Base-by-base conservation (phyloP, 2,329 filamentous ascomycete genomes). In the Verticillium tricorpus region DNA sequence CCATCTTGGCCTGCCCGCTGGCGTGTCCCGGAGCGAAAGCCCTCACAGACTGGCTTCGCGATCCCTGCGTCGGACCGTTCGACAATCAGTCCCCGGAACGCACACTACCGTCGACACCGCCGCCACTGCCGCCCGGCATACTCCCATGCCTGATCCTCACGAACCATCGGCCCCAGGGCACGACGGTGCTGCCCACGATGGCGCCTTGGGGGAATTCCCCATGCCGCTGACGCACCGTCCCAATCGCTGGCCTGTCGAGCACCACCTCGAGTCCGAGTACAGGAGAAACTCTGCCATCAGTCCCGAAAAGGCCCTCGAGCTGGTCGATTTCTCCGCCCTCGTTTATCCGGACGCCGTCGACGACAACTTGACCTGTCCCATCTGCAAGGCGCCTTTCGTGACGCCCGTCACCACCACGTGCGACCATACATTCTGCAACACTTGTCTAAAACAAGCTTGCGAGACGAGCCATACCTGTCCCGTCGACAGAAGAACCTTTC, bases 391-490 rank as follows among this genome's bases (percentile, higher is more conserved):
- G 12, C 83, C 87, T 3, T 79, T 89, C 52, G 76, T 89, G 57
- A 78, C 83, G 15, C 86, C 87, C 0, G 78, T 86, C 57, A 86
- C 86, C 52, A 88, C 86, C 1, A 75, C 77, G 8, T 89, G 87
- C 72, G 84, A 87, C 62, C 87, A 89, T 70, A 86, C 85, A 14
- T 89, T 89, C 69, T 89, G 87, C 68, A 80, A 81, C 59, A 76
- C 77, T 5, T 89, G 87, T 68, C 76, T 89, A 31, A 67, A 73
- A 55, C 74, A 78, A 63, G 76, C 80, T 8, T 74, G 79, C 60
- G 71, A 74, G 59, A 69, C 77, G 37, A 78, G 76, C 59, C 70
- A 76, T 61, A 73, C 77, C 37, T 89, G 86, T 62, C 86, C 86
- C 2, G 81, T 88, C 61, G 86, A 88, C 70, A 79, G 86, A n/a